phyloP scores from a whole-genome alignment of 1,139 yeast species.

The Geotrichum restrictum region DNA sequence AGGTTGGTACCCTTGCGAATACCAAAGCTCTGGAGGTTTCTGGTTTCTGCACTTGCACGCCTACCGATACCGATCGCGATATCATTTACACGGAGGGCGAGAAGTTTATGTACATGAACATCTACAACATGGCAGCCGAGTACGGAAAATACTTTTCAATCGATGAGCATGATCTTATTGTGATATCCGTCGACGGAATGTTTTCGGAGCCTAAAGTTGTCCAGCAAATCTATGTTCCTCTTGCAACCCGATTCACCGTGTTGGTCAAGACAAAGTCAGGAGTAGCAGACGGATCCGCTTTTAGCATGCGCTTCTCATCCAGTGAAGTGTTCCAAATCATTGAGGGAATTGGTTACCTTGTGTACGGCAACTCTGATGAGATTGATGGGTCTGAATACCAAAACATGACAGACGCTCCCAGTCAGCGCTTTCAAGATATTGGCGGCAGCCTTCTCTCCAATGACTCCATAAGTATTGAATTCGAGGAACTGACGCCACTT shows the following conservation, averaged over 20 bases:
- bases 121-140: conserved; percentile 41
- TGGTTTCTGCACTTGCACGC: conserved; percentile 33
- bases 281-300: conserved; percentile 17
- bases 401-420: conserved; percentile 5
- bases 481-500: conserved; percentile 17
- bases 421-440: conserved; percentile 11
- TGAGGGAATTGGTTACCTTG: conserved; percentile 37
- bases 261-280: conserved; percentile 34
- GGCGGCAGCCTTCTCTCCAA: conserved; percentile 7
- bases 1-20: conserved; percentile 19
- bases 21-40: conserved; percentile 29
- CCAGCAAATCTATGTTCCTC: conserved; percentile 24
- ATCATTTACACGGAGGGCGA: conserved; percentile 30
- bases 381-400: conserved; percentile 5
- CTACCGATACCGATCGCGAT: conserved; percentile 31
- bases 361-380: conserved; percentile 29
- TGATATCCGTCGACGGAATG: conserved; percentile 40
- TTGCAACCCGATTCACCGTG: conserved; percentile 39
- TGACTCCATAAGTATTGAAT: neutral
- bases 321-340: conserved; percentile 38
- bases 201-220: conserved; percentile 37
- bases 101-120: conserved; percentile 29
- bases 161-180: conserved; percentile 40
- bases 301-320: conserved; percentile 37
- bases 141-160: conserved; percentile 40